Percentiles rank a stretch among this genome's conserved stretches.
phyloP scores from a whole-genome alignment of 805 yeast genomes.

The Hanseniaspora osmophila region DNA sequence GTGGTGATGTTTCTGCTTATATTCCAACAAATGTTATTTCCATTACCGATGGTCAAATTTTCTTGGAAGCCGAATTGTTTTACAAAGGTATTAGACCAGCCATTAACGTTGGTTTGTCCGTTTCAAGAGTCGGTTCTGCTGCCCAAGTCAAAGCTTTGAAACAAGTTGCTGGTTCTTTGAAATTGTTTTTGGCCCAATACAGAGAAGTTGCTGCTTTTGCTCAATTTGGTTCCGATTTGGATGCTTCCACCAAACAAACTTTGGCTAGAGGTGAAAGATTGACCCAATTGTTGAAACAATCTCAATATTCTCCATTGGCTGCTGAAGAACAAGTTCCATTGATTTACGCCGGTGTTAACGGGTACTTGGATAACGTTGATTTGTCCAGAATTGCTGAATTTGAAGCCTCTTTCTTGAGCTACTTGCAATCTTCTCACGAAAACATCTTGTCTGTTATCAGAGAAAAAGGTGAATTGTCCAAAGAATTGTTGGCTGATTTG shows the following conservation, averaged over 20 bases:
- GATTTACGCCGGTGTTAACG: conserved; percentile 99
- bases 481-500: conserved; percentile 75
- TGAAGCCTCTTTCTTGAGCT: conserved; percentile 83
- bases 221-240: conserved; percentile 99
- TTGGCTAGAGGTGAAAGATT: conserved; percentile 99
- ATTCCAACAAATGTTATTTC: conserved; percentile 96
- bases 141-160: conserved; percentile 99
- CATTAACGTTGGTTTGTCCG: conserved; percentile 98
- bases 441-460: conserved; percentile 74
- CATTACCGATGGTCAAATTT: conserved; percentile 94
- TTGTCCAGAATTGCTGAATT: conserved; percentile 78
- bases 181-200: conserved; percentile 99
- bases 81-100: conserved; percentile 99
- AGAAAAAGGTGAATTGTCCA: conserved; percentile 79
- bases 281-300: conserved; percentile 96
- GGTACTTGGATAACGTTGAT: conserved; percentile 83
- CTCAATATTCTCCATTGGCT: conserved; percentile 90
- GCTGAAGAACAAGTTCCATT: conserved; percentile 99
- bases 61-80: conserved; percentile 98
- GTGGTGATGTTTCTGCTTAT: conserved; percentile 98
- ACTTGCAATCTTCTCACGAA: conserved; percentile 81
- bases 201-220: conserved; percentile 99
- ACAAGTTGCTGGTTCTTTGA: conserved; percentile 99
- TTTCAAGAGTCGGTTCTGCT: conserved; percentile 99
- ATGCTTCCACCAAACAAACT: conserved; percentile 98